These are phyloP conservation scores for Acanthamoeba triangularis DNA, from an alignment of 208 protist genomes.

Conservation along the genomic window DNA sequence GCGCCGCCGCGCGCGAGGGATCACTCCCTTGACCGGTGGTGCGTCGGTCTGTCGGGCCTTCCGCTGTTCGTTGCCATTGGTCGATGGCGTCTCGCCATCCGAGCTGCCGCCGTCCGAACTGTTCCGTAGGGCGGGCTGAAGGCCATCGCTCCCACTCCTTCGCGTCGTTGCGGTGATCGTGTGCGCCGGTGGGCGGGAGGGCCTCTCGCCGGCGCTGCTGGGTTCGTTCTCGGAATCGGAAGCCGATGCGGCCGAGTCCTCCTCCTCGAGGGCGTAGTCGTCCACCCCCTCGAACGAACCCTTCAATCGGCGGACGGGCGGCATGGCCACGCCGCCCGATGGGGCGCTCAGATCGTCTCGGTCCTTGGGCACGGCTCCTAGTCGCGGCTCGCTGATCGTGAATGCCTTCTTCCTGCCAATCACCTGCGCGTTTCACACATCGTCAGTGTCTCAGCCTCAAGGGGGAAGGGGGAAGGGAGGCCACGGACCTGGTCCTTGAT, in stretches of 20 bases:
- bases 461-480: background rate
- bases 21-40: background rate
- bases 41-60: background rate
- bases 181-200: no score
- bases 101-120: background rate
- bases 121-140: background rate
- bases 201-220: background rate
- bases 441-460: background rate
- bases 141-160: background rate
- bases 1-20: conserved; percentile 10
- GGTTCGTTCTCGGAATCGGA: background rate
- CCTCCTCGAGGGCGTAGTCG: background rate
- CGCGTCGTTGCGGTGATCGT: background rate
- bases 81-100: background rate
- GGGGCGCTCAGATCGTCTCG: background rate
- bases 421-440: background rate
- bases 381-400: conserved; percentile 34
- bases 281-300: background rate
- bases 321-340: background rate
- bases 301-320: background rate
- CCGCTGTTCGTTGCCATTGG: background rate
- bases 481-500: background rate
- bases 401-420: conserved; percentile 30
- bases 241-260: background rate
- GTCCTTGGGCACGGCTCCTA: background rate